phyloP scores from a whole-genome alignment of 257 asterid genomes.

The Capsicum rhomboideum region DNA sequence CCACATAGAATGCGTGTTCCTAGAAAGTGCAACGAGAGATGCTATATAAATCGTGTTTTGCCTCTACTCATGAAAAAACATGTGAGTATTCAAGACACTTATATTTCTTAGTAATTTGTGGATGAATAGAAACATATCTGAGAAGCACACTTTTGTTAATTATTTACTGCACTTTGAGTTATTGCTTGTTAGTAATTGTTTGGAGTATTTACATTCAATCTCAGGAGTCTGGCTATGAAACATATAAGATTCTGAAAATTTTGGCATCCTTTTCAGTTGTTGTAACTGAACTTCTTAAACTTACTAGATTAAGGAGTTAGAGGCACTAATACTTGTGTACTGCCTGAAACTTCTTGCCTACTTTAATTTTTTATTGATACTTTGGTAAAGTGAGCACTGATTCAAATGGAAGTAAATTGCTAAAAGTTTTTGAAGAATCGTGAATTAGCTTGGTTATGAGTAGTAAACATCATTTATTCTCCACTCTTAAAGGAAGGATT shows the following conservation, averaged over 20 bases:
- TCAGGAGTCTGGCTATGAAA: neutral
- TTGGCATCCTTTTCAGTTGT: neutral
- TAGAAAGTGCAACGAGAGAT: constrained; percentile 80
- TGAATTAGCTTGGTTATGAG: neutral
- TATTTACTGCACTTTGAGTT: neutral
- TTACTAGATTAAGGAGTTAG: neutral
- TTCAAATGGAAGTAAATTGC: neutral
- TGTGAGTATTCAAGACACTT: constrained; percentile 34
- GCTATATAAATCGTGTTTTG: constrained; percentile 63
- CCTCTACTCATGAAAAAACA: constrained; percentile 78
- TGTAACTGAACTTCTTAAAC: neutral
- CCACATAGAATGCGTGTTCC: constrained; percentile 92
- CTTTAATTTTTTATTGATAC: neutral
- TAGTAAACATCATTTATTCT: neutral
- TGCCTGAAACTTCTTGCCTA: neutral
- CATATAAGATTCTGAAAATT: neutral
- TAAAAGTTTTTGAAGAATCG: neutral
- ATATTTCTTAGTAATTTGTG: neutral
- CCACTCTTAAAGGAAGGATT: neutral
- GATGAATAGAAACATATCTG: neutral
- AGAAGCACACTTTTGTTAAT: neutral
- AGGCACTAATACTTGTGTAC: neutral
- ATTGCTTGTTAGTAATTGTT: neutral
- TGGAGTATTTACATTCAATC: neutral
- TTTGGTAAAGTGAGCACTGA: neutral